Percentiles rank a stretch among this genome's conserved stretches.
These are phyloP conservation scores for Raphanus hybrid DNA, from an alignment of 441 rosid species.

Conservation along the genomic window DNA sequence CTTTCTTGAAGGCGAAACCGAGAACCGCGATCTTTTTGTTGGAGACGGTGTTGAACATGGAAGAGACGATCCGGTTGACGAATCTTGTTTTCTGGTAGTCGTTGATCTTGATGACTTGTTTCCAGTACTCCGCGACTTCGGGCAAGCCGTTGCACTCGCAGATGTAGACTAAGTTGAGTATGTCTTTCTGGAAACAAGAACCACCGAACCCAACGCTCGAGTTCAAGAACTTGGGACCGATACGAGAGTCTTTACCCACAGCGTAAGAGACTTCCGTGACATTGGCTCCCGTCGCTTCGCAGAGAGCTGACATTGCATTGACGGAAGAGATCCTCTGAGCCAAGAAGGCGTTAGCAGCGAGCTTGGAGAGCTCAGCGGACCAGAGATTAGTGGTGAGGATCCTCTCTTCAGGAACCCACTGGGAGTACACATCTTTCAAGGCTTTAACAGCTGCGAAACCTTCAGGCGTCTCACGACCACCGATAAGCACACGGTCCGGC, in stretches of 20 bases:
- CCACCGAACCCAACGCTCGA: slow-evolving; percentile 97
- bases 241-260: slow-evolving; percentile 82
- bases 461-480: slow-evolving; percentile 94
- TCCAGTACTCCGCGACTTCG: slow-evolving; percentile 94
- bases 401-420: slow-evolving; percentile 89
- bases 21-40: slow-evolving; percentile 82
- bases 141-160: slow-evolving; percentile 96
- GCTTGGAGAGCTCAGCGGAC: slow-evolving; percentile 97
- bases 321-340: slow-evolving; percentile 98
- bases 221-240: slow-evolving; percentile 87
- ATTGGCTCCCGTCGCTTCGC: slow-evolving; percentile 95
- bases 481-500: slow-evolving; percentile 95
- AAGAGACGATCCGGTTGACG: slow-evolving; percentile 87
- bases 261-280: slow-evolving; percentile 80
- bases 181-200: slow-evolving; percentile 94
- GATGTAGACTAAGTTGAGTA: slow-evolving; percentile 85
- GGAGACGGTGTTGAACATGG: slow-evolving; percentile 94
- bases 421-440: slow-evolving; percentile 68
- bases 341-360: slow-evolving; percentile 93
- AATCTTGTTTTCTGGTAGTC: slow-evolving; percentile 91
- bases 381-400: slow-evolving; percentile 91
- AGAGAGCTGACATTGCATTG: slow-evolving; percentile 96
- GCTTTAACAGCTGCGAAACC: slow-evolving; percentile 82
- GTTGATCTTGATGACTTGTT: slow-evolving; percentile 93
- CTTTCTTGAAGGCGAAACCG: slow-evolving; percentile 96